Base-by-base conservation (phyloP, 306 rosid species). In the Quercus parvula region DNA sequence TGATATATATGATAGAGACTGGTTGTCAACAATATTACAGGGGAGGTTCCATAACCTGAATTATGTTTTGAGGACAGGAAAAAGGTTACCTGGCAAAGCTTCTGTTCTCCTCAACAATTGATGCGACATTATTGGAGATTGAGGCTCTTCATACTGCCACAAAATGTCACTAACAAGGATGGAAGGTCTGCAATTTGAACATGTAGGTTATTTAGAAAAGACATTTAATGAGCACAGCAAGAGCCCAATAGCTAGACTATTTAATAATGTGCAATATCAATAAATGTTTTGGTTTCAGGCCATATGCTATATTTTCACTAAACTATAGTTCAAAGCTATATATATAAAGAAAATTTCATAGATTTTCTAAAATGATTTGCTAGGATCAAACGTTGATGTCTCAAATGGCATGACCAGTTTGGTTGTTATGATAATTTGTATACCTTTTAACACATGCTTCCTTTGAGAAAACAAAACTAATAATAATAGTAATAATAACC, bases 131-230 rank as follows among this genome's bases (percentile, higher is more conserved):
- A 76, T 35, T 74, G 88, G 85, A 75, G 91, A 77, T 77, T 77
- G 91, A 81, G 96, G 94, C 75, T 90, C 94, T 71, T 91, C 98
- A 74, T 79, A 88, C 77, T 90, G 87, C 90, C 96, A 88, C 69
- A 93, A 83, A 75, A 93, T 95, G 88, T 93, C 99, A 86, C 97
- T 92, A 78, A 95, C 97, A 79, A 95, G 98, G 86, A 95, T 86
- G 25, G 99, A 83, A 35, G 99, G 99, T 81, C 99, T 95, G 99
- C 79, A 85, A 85, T 64, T 78, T 79, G 81, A 63, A 90, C 56
- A 28, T 30, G 78, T 14, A 79, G 51, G 81, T 76, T 74, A 82
- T 76, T 62, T 19, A 15, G 13, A 9, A 75, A 71, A 24, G 55
- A 81, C 70, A 55, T 28, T 70, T 73, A 75, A 49, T 11, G 8